Evolutionary conservation across 176 grass and related monocot genomes (phyloP), one percentile per base, ranked within the genome.

Genomic region (Secale cereale): DNA sequence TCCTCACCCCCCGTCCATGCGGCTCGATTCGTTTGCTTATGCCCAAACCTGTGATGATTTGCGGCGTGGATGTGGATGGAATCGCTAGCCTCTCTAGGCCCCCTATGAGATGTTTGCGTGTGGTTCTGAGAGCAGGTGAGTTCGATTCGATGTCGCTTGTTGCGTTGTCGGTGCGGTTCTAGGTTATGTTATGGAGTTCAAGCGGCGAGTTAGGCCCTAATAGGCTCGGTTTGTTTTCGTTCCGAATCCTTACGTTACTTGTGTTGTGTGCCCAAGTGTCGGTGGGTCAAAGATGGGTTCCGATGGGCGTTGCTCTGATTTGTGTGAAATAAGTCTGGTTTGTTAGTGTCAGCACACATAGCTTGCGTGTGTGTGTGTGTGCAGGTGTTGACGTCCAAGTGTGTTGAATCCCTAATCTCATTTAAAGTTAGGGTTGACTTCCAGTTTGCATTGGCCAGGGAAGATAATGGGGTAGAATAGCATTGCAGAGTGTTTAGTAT

Each of bases 341-440:
- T 15, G 22, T 2, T 43, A 43, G 41, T 43, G 41, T 43, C 41
- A 43, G 41, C 41, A 43, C 41, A 43, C 41, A 43, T 43, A 43
- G 41, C 41, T 43, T 43, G 11, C 4, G 41, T 43, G 37, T 39
- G 11, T 13, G 41, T 43, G 37, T 39, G 41, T 43, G 41, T 43
- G 41, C 41, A 43, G 41, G 41, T 43, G 41, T 43, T 43, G 41
- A 43, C 11, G 41, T 43, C 12, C 41, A 43, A 43, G 41, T 43
- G 41, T 43, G 41, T 43, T 43, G 41, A 43, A 43, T 43, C 41
- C 41, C 41, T 40, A 3, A 40, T 13, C 41, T 43, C 41, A 43
- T 43, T 43, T 43, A 43, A 10, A 43, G 41, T 43, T 13, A 40
- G 67, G 65, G 76, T 84, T 84, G 89, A 76, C 48, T 61, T 40